Base-by-base conservation (phyloP, 768 basidiomycete genomes). In the Pisolithus orientalis region DNA sequence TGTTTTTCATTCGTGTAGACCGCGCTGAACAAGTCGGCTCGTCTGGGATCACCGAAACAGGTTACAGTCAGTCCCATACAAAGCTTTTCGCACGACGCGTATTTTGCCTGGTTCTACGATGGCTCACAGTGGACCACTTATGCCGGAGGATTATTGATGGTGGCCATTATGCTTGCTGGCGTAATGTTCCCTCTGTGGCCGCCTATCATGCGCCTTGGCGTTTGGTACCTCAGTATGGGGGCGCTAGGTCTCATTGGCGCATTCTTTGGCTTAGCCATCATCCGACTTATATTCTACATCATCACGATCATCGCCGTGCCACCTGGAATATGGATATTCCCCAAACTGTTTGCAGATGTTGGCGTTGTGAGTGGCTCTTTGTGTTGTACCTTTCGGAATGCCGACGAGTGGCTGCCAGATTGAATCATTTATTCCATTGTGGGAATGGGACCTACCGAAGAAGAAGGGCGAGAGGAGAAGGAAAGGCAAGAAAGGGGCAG, bases 141-240 rank as follows among this genome's bases (percentile, higher is more conserved):
- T 64, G 82, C 92, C 9, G 91, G 93, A 39, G 95, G 90, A 16
- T 74, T 88, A 11, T 83, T 83, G 28, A 94, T 99, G 90, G 94
- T 98, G 53, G 81, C 78, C 39, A 75, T 97, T 65, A 92, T 98
- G 77, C 85, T 99, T 40, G 94, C 88, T 5, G 94, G 90, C 2
- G 94, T 97, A 64, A 96, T 99, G 94, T 99, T 96, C 82, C 96
- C 96, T 4, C 79, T 99, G 14, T 99, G 96, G 96, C 96, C 96
- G 2, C 82, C 87, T 46, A 84, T 83, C 61, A 82, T 99, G 80
- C 81, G 95, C 13, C 74, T 94, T 29, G 94, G 95, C 34, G 95
- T 94, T 52, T 97, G 90, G 87, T 99, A 99, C 69, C 75, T 99
- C 57, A 89, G 86, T 59, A 85, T 97, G 53, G 87, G 72, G 44